phyloP scores from a whole-genome alignment of 1,284 basidiomycete species.

The Trametes sp. region DNA sequence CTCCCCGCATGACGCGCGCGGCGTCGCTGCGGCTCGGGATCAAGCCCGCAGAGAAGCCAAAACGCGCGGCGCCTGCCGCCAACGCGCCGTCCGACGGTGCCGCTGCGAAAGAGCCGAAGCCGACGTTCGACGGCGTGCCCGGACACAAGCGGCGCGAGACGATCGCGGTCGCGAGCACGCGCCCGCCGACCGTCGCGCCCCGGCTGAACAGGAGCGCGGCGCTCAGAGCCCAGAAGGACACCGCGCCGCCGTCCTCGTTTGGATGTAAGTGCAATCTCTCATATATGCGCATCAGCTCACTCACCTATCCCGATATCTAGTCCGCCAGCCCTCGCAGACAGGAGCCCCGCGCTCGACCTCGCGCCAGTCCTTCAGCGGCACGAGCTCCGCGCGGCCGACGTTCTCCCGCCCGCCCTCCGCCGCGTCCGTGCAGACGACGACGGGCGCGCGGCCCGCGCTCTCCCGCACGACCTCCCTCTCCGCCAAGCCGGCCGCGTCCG shows the following conservation, averaged over 20 bases:
- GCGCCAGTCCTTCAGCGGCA: slow-evolving; percentile 35
- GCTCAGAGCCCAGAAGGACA: slow-evolving; percentile 65
- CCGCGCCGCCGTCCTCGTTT: slow-evolving; percentile 66
- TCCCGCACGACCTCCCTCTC: slow-evolving; percentile 30
- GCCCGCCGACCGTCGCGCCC: slow-evolving; percentile 68
- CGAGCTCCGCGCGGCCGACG: slow-evolving; percentile 30
- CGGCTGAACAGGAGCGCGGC: slow-evolving; percentile 75
- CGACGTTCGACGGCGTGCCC: slow-evolving; percentile 77
- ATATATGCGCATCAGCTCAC: slow-evolving; percentile 1
- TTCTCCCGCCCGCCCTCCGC: slow-evolving; percentile 38
- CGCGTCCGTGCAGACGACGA: slow-evolving; percentile 28
- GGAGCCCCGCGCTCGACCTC: slow-evolving; percentile 38
- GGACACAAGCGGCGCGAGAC: slow-evolving; percentile 82
- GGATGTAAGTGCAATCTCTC: slow-evolving; percentile 57
- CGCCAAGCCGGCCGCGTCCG: neutral
- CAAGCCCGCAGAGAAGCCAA: slow-evolving; percentile 34
- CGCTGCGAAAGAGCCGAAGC: slow-evolving; percentile 33
- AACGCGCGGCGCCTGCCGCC: slow-evolving; percentile 15
- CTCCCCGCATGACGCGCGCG: slow-evolving; percentile 78
- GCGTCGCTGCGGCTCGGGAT: slow-evolving; percentile 70
- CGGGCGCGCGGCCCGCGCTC: slow-evolving; percentile 41
- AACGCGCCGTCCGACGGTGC: slow-evolving; percentile 12
- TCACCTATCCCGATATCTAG: slow-evolving; percentile 18
- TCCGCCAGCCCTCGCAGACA: slow-evolving; percentile 31
- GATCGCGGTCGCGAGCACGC: slow-evolving; percentile 71